Percentiles rank a stretch among this genome's conserved stretches.
Conservation (phyloP, 129 eudicot genomes). For the Artemisia tridentata region DNA sequence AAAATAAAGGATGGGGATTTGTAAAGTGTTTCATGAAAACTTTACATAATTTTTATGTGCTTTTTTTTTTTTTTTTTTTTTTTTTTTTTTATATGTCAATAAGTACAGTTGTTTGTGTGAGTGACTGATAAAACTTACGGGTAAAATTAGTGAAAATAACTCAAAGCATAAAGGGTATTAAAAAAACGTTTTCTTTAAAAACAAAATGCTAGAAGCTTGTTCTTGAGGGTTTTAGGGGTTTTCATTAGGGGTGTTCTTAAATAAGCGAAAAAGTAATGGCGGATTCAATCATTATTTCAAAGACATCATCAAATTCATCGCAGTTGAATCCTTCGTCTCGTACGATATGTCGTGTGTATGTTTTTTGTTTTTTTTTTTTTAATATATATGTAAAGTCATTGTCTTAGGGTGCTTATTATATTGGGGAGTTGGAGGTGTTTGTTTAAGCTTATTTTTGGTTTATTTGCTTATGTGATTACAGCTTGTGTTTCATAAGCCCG, state of each 20-base stretch:
- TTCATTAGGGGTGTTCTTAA: background rate
- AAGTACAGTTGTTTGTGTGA: too few species aligned
- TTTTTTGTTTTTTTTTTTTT: constrained; percentile 4
- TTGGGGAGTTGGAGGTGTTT: background rate
- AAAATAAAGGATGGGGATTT: too few species aligned
- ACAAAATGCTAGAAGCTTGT: background rate
- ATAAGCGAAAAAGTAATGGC: constrained; percentile 46
- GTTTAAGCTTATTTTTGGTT: background rate
- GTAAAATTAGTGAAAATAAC: too few species aligned
- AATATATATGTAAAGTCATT: background rate
- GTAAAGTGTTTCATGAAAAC: too few species aligned
- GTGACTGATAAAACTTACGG: too few species aligned
- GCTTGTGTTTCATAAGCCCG: too few species aligned
- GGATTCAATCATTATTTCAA: constrained; percentile 41
- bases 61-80: too few species aligned
- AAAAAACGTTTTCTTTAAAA: background rate
- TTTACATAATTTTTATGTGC: too few species aligned
- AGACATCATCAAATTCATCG: constrained; percentile 41
- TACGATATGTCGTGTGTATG: constrained; percentile 79
- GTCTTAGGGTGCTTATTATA: too few species aligned
- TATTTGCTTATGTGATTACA: too few species aligned
- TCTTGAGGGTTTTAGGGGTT: constrained; percentile 8
- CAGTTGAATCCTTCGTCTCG: constrained; percentile 56
- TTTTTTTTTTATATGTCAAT: too few species aligned
- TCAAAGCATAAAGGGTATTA: too few species aligned